phyloP scores from a whole-genome alignment of 495 filamentous ascomycete genomes.

The Aspergillus cristatus region DNA sequence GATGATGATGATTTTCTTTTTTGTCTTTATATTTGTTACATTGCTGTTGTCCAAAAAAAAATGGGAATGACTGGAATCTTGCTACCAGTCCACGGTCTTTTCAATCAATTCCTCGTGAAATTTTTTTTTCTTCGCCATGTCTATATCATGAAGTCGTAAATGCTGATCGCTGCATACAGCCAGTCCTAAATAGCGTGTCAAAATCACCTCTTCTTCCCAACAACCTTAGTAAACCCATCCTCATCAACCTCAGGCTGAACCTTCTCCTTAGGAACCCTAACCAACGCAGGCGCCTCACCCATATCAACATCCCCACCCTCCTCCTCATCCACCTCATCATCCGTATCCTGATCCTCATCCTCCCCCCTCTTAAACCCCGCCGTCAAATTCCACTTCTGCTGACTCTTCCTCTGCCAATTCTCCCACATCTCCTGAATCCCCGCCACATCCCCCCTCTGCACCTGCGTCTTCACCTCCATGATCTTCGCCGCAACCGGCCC shows the following conservation, averaged over 20 bases:
- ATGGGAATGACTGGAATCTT: conserved; percentile 6
- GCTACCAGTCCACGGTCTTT: not conserved
- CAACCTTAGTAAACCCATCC: conserved; percentile 88
- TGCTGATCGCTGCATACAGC: not conserved
- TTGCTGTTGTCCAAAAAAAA: conserved; percentile 16
- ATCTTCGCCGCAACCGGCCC: conserved; percentile 64
- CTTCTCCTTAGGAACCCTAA: conserved; percentile 52
- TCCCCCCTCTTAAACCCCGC: conserved; percentile 49
- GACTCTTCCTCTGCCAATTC: conserved; percentile 50
- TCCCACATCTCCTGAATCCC: conserved; percentile 59
- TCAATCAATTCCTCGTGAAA: not conserved
- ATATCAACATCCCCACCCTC: conserved; percentile 64
- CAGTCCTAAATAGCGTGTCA: not conserved
- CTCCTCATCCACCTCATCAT: conserved; percentile 50
- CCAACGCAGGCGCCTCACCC: conserved; percentile 58
- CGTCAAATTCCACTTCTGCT: conserved; percentile 43
- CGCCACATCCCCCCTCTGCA: conserved; percentile 52
- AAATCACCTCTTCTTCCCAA: conserved; percentile 49
- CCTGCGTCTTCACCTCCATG: conserved; percentile 53
- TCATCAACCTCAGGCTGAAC: conserved; percentile 74
- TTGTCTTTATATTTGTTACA: conserved; percentile 18
- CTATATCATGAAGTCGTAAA: not conserved
- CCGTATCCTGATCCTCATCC: conserved; percentile 43
- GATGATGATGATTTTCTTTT: conserved; percentile 31
- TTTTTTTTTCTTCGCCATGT: not conserved